phyloP scores from a whole-genome alignment of 2,329 filamentous ascomycete species.

The Teratosphaeria viscida region DNA sequence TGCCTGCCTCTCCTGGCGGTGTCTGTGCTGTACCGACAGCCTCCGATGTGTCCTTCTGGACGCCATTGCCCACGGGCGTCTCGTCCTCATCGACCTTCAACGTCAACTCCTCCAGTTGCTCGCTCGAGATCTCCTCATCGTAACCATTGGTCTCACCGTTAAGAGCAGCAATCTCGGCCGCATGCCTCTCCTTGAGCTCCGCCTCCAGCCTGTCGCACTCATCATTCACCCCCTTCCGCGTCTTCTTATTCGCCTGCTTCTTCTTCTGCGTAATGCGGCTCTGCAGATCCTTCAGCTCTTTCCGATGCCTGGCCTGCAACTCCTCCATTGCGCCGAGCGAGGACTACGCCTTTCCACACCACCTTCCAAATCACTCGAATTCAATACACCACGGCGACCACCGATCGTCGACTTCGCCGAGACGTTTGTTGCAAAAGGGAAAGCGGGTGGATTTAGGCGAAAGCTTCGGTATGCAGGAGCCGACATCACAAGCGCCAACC shows the following conservation, averaged over 20 bases:
- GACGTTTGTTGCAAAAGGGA: neutral
- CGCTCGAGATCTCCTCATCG: conserved; percentile 7
- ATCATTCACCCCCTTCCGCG: conserved; percentile 49
- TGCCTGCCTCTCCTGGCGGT: conserved; percentile 3
- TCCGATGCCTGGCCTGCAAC: conserved; percentile 68
- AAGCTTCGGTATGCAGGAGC: neutral
- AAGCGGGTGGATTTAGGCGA: neutral
- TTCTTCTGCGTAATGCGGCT: conserved; percentile 85
- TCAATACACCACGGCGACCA: neutral
- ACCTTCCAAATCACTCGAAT: neutral
- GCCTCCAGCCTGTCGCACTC: conserved; percentile 50
- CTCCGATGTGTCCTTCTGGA: neutral
- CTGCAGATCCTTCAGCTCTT: conserved; percentile 80
- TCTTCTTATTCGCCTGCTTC: conserved; percentile 85
- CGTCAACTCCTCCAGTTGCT: conserved; percentile 13
- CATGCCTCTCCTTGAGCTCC: conserved; percentile 46
- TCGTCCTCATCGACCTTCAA: conserved; percentile 10
- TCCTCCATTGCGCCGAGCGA: conserved; percentile 52
- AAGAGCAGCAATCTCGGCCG: conserved; percentile 38
- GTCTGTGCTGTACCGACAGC: neutral
- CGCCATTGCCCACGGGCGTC: neutral
- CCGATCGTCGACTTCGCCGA: neutral
- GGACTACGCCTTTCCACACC: neutral
- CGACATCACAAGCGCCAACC: neutral
- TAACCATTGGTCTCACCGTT: conserved; percentile 23